Evolutionary conservation across 139 green algal species (phyloP), one percentile per base, ranked within the genome.

Genomic region (Monoraphidium neglectum): DNA sequence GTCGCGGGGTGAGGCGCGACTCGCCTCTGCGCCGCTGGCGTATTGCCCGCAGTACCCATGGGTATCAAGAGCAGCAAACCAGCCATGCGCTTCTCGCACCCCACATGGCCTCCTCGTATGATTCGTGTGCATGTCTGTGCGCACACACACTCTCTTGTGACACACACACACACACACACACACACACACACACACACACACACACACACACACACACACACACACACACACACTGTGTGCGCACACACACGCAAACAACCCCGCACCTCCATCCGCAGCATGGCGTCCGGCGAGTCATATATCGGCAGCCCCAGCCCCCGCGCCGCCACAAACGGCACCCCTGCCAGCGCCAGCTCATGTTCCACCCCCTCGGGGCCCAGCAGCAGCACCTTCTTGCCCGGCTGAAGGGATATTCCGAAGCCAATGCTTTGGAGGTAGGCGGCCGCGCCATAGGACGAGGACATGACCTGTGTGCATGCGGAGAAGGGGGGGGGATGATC

Each of bases 361-460:
- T 73, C 69, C 62, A 90, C 69, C 12, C 88, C 88, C 24, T 30
- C 23, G 23, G 69, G 75, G 33, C 84, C 88, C 24, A 93, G 57
- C 56, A 90, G 59, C 47, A 90, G 79, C 37, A 82, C 86, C 53
- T 78, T 77, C 68, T 79, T 77, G 35, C 65, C 62, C 12, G 54
- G 40, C 59, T 40, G 60, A 35, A 69, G 26, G 21, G 18, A n/a
- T 15, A 49, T 65, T 3, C n/a, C 53, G 64, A 93, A 90, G 66
- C 79, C 77, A 4, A 85, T 81, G 71, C 65, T 83, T 2, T 51
- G 3, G 24, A 94, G 81, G 81, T 93, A 94, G 21, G 87, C 85
- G 8, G 87, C 90, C 21, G 88, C 90, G 21, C 84, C 80, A 60
- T 90, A 94, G 1, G 85, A 91, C 1, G 82, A 77, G 10, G 84